Evolutionary conservation across 192 early-diverging fungal species (phyloP).

Genomic region (Coemansia sp.): DNA sequence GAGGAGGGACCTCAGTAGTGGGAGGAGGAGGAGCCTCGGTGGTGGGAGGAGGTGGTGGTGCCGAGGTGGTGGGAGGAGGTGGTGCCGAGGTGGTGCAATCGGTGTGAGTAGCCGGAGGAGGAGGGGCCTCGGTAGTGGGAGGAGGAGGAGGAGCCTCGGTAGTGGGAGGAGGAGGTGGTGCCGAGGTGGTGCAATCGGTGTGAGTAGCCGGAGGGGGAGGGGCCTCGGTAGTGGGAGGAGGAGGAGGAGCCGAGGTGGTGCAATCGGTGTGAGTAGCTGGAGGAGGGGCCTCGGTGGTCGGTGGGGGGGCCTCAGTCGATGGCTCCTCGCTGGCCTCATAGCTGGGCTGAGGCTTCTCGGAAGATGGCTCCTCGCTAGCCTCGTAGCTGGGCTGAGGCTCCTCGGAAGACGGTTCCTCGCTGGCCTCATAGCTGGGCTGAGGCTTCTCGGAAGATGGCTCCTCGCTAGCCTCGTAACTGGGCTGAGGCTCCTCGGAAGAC

Average conservation of each 20-base stretch:
- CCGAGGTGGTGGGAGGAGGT: neutral
- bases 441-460: slow-evolving; percentile 19
- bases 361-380: slow-evolving; percentile 1
- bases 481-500: slow-evolving; percentile 8
- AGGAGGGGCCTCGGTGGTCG: slow-evolving; percentile 12
- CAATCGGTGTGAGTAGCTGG: neutral
- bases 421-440: slow-evolving; percentile 1
- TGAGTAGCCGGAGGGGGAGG: slow-evolving; percentile 5
- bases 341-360: slow-evolving; percentile 24
- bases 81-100: slow-evolving; percentile 1
- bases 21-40: slow-evolving; percentile 1
- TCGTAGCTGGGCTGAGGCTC: slow-evolving; percentile 7
- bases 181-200: slow-evolving; percentile 2
- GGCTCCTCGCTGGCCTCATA: slow-evolving; percentile 13
- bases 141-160: neutral
- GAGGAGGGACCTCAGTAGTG: slow-evolving; percentile 8
- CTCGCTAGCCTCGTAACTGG: slow-evolving; percentile 5
- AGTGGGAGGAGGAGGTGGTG: slow-evolving; percentile 1
- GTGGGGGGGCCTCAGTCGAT: slow-evolving; percentile 14
- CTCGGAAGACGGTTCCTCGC: slow-evolving; percentile 12
- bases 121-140: slow-evolving; percentile 14
- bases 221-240: slow-evolving; percentile 15
- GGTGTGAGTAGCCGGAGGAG: too few species aligned
- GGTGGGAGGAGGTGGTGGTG: neutral
- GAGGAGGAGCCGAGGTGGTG: neutral